A percentile compares a stretch with the other conserved stretches of the same genome.
phyloP scores from a whole-genome alignment of 1,284 basidiomycete species.

The Gymnopus androsaceus region DNA sequence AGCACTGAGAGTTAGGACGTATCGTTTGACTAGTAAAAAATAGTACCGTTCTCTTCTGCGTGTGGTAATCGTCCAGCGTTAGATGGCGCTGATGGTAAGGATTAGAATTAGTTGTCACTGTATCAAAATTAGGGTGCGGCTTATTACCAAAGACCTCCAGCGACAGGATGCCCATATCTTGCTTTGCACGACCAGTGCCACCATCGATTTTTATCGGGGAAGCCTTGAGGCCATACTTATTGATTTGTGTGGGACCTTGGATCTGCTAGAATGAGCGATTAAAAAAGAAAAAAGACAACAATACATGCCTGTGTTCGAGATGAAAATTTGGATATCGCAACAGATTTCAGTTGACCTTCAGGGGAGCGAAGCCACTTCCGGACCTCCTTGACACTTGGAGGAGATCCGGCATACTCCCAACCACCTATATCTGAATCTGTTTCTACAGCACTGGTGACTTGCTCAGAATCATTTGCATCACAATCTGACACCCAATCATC shows the following conservation, averaged over 20 bases:
- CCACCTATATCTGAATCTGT: constrained; percentile 36
- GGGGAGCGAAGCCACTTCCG: constrained; percentile 51
- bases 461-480: not conserved
- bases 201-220: constrained; percentile 29
- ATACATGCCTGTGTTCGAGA: constrained; percentile 55
- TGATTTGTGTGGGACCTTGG: constrained; percentile 74
- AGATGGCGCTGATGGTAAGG: constrained; percentile 53
- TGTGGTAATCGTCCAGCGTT: constrained; percentile 69
- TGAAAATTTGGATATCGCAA: constrained; percentile 19
- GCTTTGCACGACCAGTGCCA: constrained; percentile 54
- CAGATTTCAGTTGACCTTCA: constrained; percentile 19
- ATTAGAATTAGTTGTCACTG: constrained; percentile 4
- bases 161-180: constrained; percentile 80
- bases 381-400: constrained; percentile 59
- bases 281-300: not conserved
- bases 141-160: constrained; percentile 80
- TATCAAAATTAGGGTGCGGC: not conserved
- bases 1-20: not conserved
- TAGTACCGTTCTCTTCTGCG: constrained; percentile 59
- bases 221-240: constrained; percentile 65
- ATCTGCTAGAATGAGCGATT: too few relatives aligned
- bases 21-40: not conserved
- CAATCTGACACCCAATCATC: constrained; percentile 50
- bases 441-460: not conserved
- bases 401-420: constrained; percentile 77